phyloP scores from a whole-genome alignment of 2,329 filamentous ascomycete genomes.

The Trichoderma citrinoviride region DNA sequence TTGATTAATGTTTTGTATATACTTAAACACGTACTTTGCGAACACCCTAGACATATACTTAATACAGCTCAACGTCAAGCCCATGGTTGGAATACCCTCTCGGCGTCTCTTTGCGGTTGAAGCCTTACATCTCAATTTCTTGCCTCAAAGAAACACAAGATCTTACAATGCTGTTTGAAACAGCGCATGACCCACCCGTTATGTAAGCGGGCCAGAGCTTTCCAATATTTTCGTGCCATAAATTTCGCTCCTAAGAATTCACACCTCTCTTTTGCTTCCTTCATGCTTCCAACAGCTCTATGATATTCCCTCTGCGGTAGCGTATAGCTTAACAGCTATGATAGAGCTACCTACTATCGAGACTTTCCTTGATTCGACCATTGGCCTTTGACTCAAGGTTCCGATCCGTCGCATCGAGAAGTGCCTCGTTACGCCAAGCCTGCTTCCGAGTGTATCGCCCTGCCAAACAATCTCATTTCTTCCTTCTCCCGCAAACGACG shows the following conservation, averaged over 20 bases:
- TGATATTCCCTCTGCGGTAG: not conserved
- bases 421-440: not conserved
- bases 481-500: not conserved
- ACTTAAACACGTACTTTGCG: constrained; percentile 14
- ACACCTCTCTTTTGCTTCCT: not conserved
- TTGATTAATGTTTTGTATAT: constrained; percentile 22
- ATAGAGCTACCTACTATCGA: not conserved
- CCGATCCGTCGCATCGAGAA: not conserved
- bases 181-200: not conserved
- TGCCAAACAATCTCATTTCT: not conserved
- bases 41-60: constrained; percentile 34
- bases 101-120: not conserved
- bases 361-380: not conserved
- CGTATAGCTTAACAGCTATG: not conserved
- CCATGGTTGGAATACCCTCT: not conserved
- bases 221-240: not conserved
- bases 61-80: constrained; percentile 35
- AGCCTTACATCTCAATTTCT: not conserved
- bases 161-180: not conserved
- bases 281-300: not conserved
- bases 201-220: constrained; percentile 3
- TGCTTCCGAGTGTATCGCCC: not conserved
- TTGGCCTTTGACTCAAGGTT: constrained; percentile 8
- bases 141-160: not conserved
- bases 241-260: not conserved